phyloP scores from a whole-genome alignment of 1,284 basidiomycete species.

The Pascua sp. region DNA sequence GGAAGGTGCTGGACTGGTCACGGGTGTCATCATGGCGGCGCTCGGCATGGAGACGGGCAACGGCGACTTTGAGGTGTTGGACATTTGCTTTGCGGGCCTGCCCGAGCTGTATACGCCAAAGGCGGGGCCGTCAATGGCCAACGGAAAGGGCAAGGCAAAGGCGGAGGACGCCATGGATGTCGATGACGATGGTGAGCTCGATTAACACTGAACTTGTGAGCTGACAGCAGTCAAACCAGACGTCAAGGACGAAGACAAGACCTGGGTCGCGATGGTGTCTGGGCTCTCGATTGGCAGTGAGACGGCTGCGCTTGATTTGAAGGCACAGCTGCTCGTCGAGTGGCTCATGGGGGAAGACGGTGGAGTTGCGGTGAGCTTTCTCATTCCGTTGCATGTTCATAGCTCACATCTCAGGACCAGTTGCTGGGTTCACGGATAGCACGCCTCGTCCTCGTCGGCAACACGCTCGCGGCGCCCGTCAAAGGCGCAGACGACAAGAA shows the following conservation, averaged over 20 bases:
- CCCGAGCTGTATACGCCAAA: conserved; percentile 57
- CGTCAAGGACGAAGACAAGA: conserved; percentile 45
- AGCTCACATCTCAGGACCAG: conserved; percentile 54
- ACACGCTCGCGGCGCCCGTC: conserved; percentile 65
- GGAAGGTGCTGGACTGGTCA: conserved; percentile 65
- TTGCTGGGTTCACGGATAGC: conserved; percentile 67
- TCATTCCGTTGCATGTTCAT: rapidly evolving
- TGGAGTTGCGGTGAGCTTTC: conserved; percentile 54
- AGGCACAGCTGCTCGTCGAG: conserved; percentile 76
- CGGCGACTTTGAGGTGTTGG: conserved; percentile 94
- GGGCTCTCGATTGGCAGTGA: conserved; percentile 65
- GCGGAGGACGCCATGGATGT: conserved; percentile 25
- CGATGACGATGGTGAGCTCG: conserved; percentile 8
- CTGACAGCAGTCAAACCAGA: conserved; percentile 11
- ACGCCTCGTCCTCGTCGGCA: conserved; percentile 78
- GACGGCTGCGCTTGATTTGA: conserved; percentile 63
- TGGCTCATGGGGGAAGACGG: conserved; percentile 82
- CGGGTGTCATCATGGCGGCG: conserved; percentile 80
- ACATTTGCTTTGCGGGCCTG: conserved; percentile 78
- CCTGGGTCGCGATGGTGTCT: conserved; percentile 80
- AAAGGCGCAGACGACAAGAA: conserved; percentile 54
- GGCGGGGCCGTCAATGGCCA: conserved; percentile 25
- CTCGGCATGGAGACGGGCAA: conserved; percentile 82
- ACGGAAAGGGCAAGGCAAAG: conserved; percentile 47
- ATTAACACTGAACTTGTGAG: background rate